These are phyloP conservation scores for Phialophora chinensis DNA, from an alignment of 2,329 filamentous ascomycete genomes.

Conservation along the genomic window DNA sequence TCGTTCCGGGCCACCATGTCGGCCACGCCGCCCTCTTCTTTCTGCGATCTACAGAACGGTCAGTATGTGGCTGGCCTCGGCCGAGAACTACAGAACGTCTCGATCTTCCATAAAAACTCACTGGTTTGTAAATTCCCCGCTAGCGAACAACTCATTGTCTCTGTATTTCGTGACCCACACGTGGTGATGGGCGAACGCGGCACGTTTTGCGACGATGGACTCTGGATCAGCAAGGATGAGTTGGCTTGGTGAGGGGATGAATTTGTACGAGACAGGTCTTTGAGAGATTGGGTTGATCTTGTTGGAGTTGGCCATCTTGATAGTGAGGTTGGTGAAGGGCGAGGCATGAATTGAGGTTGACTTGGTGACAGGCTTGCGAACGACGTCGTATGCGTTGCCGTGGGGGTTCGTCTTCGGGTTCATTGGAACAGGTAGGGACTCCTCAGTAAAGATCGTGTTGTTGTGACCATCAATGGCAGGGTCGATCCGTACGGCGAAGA, in stretches of 20 bases:
- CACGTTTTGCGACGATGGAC: slow-evolving; percentile 52
- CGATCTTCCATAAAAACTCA: slow-evolving; percentile 29
- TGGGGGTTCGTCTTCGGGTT: slow-evolving; percentile 63
- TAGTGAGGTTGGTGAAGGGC: slow-evolving; percentile 52
- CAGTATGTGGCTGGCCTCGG: background rate
- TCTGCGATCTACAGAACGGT: slow-evolving; percentile 47
- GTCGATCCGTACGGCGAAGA: slow-evolving; percentile 71
- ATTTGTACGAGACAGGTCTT: slow-evolving; percentile 56
- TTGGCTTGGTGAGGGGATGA: slow-evolving; percentile 54
- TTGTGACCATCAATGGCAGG: slow-evolving; percentile 64
- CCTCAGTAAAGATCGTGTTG: slow-evolving; percentile 62
- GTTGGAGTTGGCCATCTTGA: slow-evolving; percentile 57
- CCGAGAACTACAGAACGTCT: background rate
- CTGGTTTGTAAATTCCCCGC: slow-evolving; percentile 56
- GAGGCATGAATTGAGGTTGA: slow-evolving; percentile 60
- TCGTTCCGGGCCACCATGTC: slow-evolving; percentile 53
- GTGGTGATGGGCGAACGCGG: slow-evolving; percentile 57
- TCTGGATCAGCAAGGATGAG: slow-evolving; percentile 55
- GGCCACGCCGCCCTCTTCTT: slow-evolving; percentile 52
- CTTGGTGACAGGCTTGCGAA: slow-evolving; percentile 55
- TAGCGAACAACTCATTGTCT: slow-evolving; percentile 58
- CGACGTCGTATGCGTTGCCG: slow-evolving; percentile 66
- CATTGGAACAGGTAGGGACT: slow-evolving; percentile 57
- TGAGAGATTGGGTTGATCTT: slow-evolving; percentile 51
- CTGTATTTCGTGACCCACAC: slow-evolving; percentile 58